Evolutionary conservation across 352 stramenopile species (phyloP), one percentile per base, ranked within the genome.

Genomic region (Blastocystis sp.): DNA sequence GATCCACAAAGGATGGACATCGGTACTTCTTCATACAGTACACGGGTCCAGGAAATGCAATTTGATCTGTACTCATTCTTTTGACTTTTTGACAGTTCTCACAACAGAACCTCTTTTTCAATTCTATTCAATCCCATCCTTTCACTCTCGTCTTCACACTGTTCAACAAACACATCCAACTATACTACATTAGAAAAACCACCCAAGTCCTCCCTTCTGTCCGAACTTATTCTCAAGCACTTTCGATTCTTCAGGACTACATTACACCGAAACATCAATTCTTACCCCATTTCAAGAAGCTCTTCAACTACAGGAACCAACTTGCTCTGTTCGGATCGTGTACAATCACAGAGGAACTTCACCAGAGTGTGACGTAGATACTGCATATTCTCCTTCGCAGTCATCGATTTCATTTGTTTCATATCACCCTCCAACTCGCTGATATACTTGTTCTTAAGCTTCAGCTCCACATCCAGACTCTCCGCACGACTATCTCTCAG

Each of bases 331-430:
- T 84, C 73, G 9, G 73, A 84, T 35, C 42, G 30, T 33, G 48
- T 84, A 15, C 53, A 66, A 68, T 84, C 73, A 27, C 73, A 84
- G 11, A 84, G 35, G 35, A 84, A 84, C 73, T 84, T 84, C 53
- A 84, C 73, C 1, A 84, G 51, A n/a, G 73, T 84, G 73, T 84
- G 73, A 35, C 73, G 73, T n/a, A 84, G 44, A 42, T 84, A 84
- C 73, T 84, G 73, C 51, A 84, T 69, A 35, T 68, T 84, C 73
- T 84, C 73, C 27, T 58, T 42, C 1, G n/a, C 42, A 13, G 15
- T 37, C 19, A 84, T 84, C 22, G 53, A 19, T 57, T 84, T 84
- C 73, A 84, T 64, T 37, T 84, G 73, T 57, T 84, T 84, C 73
- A 84, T 54, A 27, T 84, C 73, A 53, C 73, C 73, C 44, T 84